A percentile compares a stretch with the other conserved stretches of the same genome.
Evolutionary conservation across 257 asterid genomes (phyloP).

Genomic region (Nicotiana undulata): DNA sequence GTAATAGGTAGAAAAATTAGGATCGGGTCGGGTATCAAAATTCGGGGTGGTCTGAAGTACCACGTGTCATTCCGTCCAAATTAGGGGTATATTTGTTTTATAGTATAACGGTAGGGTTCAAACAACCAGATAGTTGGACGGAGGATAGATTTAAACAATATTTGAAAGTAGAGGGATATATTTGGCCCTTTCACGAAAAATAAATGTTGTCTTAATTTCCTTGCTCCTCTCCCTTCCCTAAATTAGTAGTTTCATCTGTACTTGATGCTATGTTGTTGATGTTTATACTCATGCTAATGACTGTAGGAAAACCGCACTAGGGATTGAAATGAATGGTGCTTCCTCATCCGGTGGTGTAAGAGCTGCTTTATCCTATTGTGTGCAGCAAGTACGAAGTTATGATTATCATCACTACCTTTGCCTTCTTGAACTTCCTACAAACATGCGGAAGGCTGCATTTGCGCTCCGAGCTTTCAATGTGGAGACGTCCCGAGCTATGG

Average conservation of each 20-base stretch:
- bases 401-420: slow-evolving; percentile 95
- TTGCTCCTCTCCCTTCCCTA: not conserved
- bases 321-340: slow-evolving; percentile 38
- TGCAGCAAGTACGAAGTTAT: slow-evolving; percentile 84
- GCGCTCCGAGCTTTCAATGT: slow-evolving; percentile 85
- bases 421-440: slow-evolving; percentile 90
- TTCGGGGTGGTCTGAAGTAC: no score
- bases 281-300: not conserved
- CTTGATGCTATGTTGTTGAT: not conserved
- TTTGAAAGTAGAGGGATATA: no score
- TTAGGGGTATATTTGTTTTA: no score
- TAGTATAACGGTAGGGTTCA: no score
- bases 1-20: no score
- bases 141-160: no score
- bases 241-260: not conserved
- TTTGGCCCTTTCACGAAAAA: no score
- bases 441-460: slow-evolving; percentile 79
- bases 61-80: no score
- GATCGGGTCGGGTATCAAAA: no score
- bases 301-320: not conserved
- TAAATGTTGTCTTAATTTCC: not conserved
- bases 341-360: slow-evolving; percentile 38
- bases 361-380: slow-evolving; percentile 75
- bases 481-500: slow-evolving; percentile 91
- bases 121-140: no score